Conservation (phyloP, 176 grass and related monocot genomes). For the Tillandsia leiboldiana region DNA sequence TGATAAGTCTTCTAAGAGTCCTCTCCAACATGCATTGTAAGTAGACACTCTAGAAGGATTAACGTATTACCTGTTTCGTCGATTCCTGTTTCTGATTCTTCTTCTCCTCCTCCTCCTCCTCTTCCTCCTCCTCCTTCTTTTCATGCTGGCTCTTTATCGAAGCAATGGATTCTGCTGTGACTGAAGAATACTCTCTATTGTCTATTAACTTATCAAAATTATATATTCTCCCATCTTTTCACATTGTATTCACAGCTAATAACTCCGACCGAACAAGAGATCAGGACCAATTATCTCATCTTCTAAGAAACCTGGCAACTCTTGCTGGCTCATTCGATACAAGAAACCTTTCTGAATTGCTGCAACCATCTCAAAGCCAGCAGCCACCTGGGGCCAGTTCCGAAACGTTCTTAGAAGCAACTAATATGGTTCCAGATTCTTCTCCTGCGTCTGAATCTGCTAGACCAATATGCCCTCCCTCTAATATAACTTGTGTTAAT, state of each 20-base stretch:
- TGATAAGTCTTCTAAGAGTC: constrained; percentile 77
- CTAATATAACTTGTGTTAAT: constrained; percentile 32
- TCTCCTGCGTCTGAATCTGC: constrained; percentile 33
- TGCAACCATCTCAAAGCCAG: constrained; percentile 64
- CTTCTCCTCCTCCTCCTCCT: too few species aligned
- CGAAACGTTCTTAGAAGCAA: constrained; percentile 48
- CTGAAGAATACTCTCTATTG: background rate
- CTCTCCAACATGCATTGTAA: constrained; percentile 77
- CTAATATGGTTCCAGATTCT: constrained; percentile 37
- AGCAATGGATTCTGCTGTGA: background rate
- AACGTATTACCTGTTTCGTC: too few species aligned
- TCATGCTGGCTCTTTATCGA: background rate
- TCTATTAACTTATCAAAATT: background rate
- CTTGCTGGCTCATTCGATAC: constrained; percentile 78
- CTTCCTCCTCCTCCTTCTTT: too few species aligned
- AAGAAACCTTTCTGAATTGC: constrained; percentile 63
- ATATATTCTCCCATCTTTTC: constrained; percentile 15
- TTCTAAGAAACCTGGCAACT: constrained; percentile 58
- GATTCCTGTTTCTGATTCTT: too few species aligned
- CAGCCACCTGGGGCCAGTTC: constrained; percentile 50
- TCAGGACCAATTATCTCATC: constrained; percentile 58
- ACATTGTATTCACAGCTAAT: constrained; percentile 50
- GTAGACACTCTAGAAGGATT: constrained; percentile 4
- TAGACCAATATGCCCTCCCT: constrained; percentile 28
- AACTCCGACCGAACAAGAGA: constrained; percentile 41